phyloP scores from a whole-genome alignment of 495 filamentous ascomycete species.

The Podospora australis region DNA sequence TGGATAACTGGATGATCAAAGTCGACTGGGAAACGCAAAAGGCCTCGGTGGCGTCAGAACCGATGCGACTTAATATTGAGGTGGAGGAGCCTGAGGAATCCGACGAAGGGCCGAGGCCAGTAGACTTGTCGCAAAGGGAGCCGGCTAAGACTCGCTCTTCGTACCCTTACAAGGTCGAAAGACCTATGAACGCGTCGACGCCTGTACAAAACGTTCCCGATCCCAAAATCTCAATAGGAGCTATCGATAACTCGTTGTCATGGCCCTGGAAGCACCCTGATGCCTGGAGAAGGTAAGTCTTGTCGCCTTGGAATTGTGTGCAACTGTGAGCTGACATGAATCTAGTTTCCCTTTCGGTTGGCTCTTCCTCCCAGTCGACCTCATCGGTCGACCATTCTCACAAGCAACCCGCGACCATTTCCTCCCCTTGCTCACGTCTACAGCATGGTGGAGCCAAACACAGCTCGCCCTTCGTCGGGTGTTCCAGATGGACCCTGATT shows the following conservation, averaged over 20 bases:
- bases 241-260: slow-evolving; percentile 95
- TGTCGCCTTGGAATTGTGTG: not conserved
- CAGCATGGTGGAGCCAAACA: slow-evolving; percentile 93
- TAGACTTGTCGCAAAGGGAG: slow-evolving; percentile 43
- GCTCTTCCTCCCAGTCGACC: slow-evolving; percentile 93
- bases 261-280: slow-evolving; percentile 99
- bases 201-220: slow-evolving; percentile 51
- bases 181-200: slow-evolving; percentile 74
- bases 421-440: slow-evolving; percentile 85
- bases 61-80: slow-evolving; percentile 57
- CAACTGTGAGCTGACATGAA: slow-evolving; percentile 2
- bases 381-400: slow-evolving; percentile 94
- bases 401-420: slow-evolving; percentile 90
- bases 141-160: slow-evolving; percentile 41
- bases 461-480: slow-evolving; percentile 75
- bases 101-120: slow-evolving; percentile 52
- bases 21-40: slow-evolving; percentile 78
- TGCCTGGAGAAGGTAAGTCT: slow-evolving; percentile 56
- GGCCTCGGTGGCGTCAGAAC: slow-evolving; percentile 80
- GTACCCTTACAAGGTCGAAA: slow-evolving; percentile 69
- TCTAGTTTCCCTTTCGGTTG: slow-evolving; percentile 91
- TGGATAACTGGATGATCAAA: slow-evolving; percentile 99
- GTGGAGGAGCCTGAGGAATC: slow-evolving; percentile 43
- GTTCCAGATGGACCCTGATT: slow-evolving; percentile 88
- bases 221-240: slow-evolving; percentile 70